These are phyloP conservation scores for Chenopodium suecicum DNA, from an alignment of 148 eudicot genomes.

Conservation along the genomic window DNA sequence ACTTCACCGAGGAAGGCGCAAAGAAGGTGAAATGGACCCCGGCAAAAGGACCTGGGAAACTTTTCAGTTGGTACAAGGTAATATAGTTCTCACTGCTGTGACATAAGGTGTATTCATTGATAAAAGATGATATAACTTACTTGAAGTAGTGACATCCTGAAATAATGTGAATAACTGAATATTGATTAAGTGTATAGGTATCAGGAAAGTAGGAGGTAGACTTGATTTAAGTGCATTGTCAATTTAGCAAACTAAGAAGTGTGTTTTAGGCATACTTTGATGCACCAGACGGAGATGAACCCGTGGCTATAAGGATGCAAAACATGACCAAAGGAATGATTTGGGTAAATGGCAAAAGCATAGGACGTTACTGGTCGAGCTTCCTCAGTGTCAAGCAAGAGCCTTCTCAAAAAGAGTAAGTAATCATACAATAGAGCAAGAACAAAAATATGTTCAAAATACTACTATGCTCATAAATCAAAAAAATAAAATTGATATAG, in stretches of 20 bases:
- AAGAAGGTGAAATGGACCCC: constrained; percentile 53
- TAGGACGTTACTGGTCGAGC: constrained; percentile 81
- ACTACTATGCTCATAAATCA: neutral
- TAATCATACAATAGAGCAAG: constrained; percentile 6
- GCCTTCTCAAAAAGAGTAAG: constrained; percentile 87
- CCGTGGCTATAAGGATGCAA: constrained; percentile 57
- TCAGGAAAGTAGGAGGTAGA: neutral
- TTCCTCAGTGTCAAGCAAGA: constrained; percentile 48
- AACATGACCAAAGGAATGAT: constrained; percentile 74
- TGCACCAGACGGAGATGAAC: constrained; percentile 68
- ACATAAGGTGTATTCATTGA: neutral
- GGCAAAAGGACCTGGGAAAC: constrained; percentile 34
- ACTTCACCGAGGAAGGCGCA: constrained; percentile 66
- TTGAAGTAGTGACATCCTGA: no score
- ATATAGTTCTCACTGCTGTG: neutral
- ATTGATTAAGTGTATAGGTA: no score
- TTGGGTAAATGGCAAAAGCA: constrained; percentile 74
- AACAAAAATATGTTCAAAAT: neutral
- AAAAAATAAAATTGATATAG: constrained; percentile 27
- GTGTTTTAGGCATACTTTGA: constrained; percentile 62
- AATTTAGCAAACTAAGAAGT: neutral
- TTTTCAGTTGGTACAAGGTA: constrained; percentile 91
- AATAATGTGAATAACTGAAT: no score
- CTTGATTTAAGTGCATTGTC: neutral
- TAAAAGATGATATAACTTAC: no score